Base-by-base conservation (phyloP, 805 yeast genomes). In the Lipomyces japonicus region DNA sequence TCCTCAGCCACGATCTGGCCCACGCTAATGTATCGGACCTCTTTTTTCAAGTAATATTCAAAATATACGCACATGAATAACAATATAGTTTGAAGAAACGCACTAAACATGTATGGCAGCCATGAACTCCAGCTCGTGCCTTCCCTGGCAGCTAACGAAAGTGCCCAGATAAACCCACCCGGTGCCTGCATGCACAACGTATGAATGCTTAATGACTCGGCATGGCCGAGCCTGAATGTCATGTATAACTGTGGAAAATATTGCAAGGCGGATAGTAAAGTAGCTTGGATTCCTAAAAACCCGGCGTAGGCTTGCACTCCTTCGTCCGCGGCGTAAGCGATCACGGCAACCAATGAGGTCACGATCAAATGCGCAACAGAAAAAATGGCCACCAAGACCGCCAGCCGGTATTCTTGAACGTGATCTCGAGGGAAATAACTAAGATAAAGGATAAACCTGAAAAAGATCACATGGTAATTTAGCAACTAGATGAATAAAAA, bases 111-210 rank as follows among this genome's bases (percentile, higher is more conserved):
- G 61, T 82, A 84, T 7, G 95, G 87, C 35, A 86, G 63, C 95
- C 95, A 87, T 10, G 89, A 79, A 59, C 91, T 82, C 95, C 95
- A 87, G 54, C 78, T 78, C 1, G 91, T 78, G 5, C 87, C 93
- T 38, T 84, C 84, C 41, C 89, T 79, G 51, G 78, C 65, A 47
- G 79, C 83, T 45, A 87, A 70, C 1, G 86, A 79, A n/a, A 79
- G 73, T 2, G 93, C 78, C 85, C 91, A 87, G 1, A 86, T 49
- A 56, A 77, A 83, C 16, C 95, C 95, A 14, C 96, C 96, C 0
- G 96, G 96, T 18, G 95, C 86, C 65, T 87, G 96, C 56, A 88
- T 75, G 38, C 81, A 69, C 91, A 87, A 84, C 88, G 85, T 86
- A 4, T 80, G 77, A 9, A 86, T 71, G 0, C 95, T 85, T 21